Evolutionary conservation across 169 alveolate species (phyloP), one percentile per base, ranked within the genome.

Genomic region (Cryptosporidium viatorum): DNA sequence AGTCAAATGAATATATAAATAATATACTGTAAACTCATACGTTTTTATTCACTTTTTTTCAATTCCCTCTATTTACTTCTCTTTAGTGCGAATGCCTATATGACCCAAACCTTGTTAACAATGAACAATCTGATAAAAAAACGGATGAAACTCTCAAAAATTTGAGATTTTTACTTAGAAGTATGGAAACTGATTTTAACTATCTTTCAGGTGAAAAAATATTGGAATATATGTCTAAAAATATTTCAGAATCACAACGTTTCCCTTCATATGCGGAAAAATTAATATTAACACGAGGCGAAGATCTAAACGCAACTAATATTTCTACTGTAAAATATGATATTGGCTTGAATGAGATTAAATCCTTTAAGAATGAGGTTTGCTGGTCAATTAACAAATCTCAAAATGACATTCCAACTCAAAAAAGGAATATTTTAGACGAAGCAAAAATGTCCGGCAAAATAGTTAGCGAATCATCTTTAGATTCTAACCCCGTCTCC

Each of bases 141-240:
- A 16, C 75, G 1, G 39, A 37, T 29, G 75, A 60, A 31, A 43
- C 45, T 14, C 60, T 80, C n/a, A n/a, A 41, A 62, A 80, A 65
- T 62, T 62, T 80, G n/a, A 80, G 62, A 29, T 59, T 45, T 50
- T 41, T 80, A 41, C 58, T 80, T 39, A 59, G 89, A 26, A 62
- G 68, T 21, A 80, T 80, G 89, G 89, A 80, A 41, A 80, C 89
- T 26, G 89, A 80, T 29, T 80, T 80, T 50, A 80, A 80, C 35
- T 62, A 67, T 29, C 70, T 80, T 14, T 80, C 89, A 5, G 73
- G 75, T 26, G 89, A 80, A 48, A 31, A 50, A 41, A 45, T 80
- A 80, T 31, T 80, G 37, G 89, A 67, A 26, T 35, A 80, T 80
- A 65, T 80, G 58, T 80, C 89, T 12, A 62, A 60, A 23, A 80